Percentiles rank a stretch among this genome's conserved stretches.
Conservation (phyloP, 768 basidiomycete species). For the Pleurotus giganteus region DNA sequence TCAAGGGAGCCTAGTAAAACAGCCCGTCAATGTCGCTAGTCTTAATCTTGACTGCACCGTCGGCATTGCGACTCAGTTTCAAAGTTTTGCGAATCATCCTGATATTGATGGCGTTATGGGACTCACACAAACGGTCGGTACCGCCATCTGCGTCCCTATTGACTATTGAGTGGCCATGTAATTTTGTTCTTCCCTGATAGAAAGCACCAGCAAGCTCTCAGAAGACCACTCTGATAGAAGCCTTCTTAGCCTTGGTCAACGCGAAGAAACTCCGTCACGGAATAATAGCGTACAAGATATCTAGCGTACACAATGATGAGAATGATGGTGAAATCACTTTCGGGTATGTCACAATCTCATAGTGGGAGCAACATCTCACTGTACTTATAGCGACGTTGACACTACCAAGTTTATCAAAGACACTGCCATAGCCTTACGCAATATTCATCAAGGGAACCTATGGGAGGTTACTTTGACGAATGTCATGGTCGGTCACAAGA, state of each 20-base stretch:
- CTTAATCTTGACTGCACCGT: neutral
- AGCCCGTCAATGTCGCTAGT: neutral
- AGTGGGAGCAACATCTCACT: neutral
- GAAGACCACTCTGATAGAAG: too few relatives aligned
- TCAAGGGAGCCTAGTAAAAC: too few relatives aligned
- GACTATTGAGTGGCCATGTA: too few relatives aligned
- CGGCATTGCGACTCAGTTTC: conserved; percentile 26
- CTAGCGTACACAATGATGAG: conserved; percentile 52
- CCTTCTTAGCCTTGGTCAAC: too few relatives aligned
- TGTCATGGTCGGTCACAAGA: conserved; percentile 42
- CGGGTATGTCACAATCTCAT: conserved; percentile 29
- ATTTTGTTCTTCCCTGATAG: too few relatives aligned
- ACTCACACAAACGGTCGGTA: conserved; percentile 23
- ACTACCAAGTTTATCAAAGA: conserved; percentile 44
- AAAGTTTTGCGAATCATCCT: conserved; percentile 65
- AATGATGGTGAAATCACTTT: conserved; percentile 64
- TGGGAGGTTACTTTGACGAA: conserved; percentile 60
- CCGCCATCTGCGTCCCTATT: neutral
- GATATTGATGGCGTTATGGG: conserved; percentile 61
- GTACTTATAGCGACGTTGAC: conserved; percentile 46
- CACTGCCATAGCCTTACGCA: conserved; percentile 45
- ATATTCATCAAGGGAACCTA: conserved; percentile 52
- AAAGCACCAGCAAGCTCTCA: too few relatives aligned
- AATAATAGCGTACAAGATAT: conserved; percentile 65
- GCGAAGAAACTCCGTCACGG: conserved; percentile 27